Evolutionary conservation across 192 early-diverging fungal species (phyloP), one percentile per base, ranked within the genome.

Genomic region (Podochytrium sp.): DNA sequence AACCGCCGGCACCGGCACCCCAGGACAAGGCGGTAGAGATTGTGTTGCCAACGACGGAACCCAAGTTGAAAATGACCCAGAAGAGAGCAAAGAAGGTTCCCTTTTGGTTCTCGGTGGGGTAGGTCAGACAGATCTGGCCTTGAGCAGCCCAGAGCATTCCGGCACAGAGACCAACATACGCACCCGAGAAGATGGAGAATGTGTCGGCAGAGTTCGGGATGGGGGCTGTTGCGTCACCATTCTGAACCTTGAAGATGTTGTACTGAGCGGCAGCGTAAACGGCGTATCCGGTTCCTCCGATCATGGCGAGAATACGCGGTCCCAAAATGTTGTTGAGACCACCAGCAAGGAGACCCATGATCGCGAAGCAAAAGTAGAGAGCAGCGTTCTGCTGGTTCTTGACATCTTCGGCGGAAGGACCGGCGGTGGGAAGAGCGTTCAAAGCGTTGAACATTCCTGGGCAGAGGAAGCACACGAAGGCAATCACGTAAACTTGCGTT

Each of bases 201-300:
- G 68, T 57, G 55, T 57, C 30, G 55, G 55, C 55, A 20, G 18
- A 30, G 55, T 57, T 29, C 12, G 55, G 2, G 90, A 57, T 30
- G 2, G 29, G 75, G 25, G n/a, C 55, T 18, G 18, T 14, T 57
- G n/a, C 55, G 55, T 20, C 35, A 12, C n/a, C 29, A 3, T 90
- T 91, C 3, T 85, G 23, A 18, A 76, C 79, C 84, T 91, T 88
- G 37, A 92, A 69, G n/a, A 79, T 80, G 82, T 90, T 89, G 66
- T 86, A 85, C 73, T 84, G 83, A n/a, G 92, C 91, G 32, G 84
- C 92, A 4, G 86, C 85, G 78, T 94, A 94, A 39, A 94, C 82
- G 14, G 88, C 89, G 67, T 92, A 94, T 52, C 83, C 75, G 51
- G 85, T 76, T 49, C 87, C 91, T 49, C 89, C 91, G 50, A 83